phyloP scores from a whole-genome alignment of 176 grass and related monocot species.

The Oryza nivara region DNA sequence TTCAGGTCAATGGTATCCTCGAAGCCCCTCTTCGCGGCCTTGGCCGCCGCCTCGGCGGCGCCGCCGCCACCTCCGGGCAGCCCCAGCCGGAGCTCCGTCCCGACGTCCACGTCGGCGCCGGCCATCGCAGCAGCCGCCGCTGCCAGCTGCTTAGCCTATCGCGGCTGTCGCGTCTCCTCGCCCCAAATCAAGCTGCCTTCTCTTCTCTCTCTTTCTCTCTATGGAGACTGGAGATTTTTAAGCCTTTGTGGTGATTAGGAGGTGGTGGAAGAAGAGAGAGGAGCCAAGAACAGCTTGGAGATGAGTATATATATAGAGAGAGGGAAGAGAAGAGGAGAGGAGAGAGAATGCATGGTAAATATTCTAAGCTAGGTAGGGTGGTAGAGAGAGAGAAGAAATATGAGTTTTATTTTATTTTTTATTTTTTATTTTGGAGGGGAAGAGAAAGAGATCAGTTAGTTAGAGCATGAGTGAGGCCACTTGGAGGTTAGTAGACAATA shows the following conservation, averaged over 20 bases:
- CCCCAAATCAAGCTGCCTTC: slow-evolving; percentile 6
- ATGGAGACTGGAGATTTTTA: slow-evolving; percentile 35
- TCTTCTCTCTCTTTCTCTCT: slow-evolving; percentile 21
- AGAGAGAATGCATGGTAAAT: slow-evolving; percentile 27
- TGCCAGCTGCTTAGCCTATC: slow-evolving; percentile 30
- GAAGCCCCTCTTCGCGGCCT: slow-evolving; percentile 73
- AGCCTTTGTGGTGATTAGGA: slow-evolving; percentile 3
- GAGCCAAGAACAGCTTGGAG: slow-evolving; percentile 36
- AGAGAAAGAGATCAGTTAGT: slow-evolving; percentile 38
- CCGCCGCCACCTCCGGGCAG: slow-evolving; percentile 75
- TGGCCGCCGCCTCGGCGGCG: slow-evolving; percentile 36
- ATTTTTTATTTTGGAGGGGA: not conserved
- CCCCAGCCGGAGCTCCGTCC: slow-evolving; percentile 93
- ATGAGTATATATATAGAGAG: slow-evolving; percentile 44
- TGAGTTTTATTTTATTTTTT: slow-evolving; percentile 9
- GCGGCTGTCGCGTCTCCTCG: slow-evolving; percentile 19
- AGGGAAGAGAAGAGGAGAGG: not conserved
- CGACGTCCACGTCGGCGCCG: slow-evolving; percentile 68
- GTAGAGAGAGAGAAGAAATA: slow-evolving; percentile 42
- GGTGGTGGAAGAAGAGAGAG: slow-evolving; percentile 52
- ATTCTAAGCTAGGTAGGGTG: slow-evolving; percentile 35
- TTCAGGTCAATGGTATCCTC: slow-evolving; percentile 91
- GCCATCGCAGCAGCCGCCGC: slow-evolving; percentile 47
- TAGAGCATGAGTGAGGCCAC: slow-evolving; percentile 51
- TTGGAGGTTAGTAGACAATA: slow-evolving; percentile 51